These are phyloP conservation scores for Cyclotella sp. DNA, from an alignment of 108 stramenopile species.

Conservation along the genomic window DNA sequence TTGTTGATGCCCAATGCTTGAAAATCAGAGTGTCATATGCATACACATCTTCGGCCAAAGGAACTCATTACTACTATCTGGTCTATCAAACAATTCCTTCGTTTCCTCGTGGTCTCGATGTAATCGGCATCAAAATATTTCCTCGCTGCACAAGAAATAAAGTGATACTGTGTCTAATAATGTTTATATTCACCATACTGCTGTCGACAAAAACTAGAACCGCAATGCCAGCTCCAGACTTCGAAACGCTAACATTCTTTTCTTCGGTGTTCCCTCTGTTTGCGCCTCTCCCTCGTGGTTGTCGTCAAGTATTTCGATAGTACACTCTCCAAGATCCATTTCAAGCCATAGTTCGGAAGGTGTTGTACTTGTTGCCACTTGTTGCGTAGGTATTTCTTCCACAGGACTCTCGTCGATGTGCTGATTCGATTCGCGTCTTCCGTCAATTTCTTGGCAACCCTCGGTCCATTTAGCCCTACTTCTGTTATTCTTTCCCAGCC, in stretches of 20 bases:
- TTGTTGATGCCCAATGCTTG: too few relatives aligned
- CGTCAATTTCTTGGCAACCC: not conserved
- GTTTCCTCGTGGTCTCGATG: too few relatives aligned
- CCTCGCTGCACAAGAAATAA: too few relatives aligned
- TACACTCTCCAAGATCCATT: slow-evolving; percentile 48
- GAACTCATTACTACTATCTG: too few relatives aligned
- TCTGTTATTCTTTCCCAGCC: not conserved
- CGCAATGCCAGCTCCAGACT: slow-evolving; percentile 43
- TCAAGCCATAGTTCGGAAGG: slow-evolving; percentile 34
- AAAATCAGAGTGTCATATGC: too few relatives aligned
- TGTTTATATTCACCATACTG: too few relatives aligned
- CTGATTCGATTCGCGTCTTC: not conserved
- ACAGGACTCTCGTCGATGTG: not conserved
- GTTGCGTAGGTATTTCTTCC: not conserved
- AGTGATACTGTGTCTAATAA: not conserved
- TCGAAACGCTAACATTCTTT: slow-evolving; percentile 42
- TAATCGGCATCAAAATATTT: too few relatives aligned
- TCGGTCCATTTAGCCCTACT: slow-evolving; percentile 40
- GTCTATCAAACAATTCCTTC: too few relatives aligned
- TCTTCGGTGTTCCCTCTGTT: not conserved
- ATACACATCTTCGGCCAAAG: too few relatives aligned
- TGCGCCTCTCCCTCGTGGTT: not conserved
- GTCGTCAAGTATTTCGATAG: slow-evolving; percentile 23
- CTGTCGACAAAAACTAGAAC: not conserved
- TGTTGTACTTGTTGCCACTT: not conserved